These are phyloP conservation scores for Coniochaeta sp. DNA, from an alignment of 2,329 filamentous ascomycete species.

Conservation along the genomic window DNA sequence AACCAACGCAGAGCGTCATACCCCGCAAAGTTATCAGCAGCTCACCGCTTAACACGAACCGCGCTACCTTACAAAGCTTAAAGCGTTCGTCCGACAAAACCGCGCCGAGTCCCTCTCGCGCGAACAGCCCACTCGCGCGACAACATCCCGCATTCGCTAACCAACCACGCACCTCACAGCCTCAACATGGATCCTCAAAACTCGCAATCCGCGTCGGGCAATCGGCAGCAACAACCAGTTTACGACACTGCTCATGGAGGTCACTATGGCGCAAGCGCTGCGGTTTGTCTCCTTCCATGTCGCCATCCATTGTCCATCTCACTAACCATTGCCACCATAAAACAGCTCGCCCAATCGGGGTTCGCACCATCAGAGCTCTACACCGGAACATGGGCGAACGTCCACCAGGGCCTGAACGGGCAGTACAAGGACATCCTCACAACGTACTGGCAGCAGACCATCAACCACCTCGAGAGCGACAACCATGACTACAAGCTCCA, in stretches of 20 bases:
- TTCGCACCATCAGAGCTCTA: slow-evolving; percentile 92
- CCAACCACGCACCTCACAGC: background rate
- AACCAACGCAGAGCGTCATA: background rate
- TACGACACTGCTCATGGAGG: slow-evolving; percentile 69
- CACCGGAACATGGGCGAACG: slow-evolving; percentile 91
- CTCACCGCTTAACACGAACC: background rate
- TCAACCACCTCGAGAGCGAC: slow-evolving; percentile 89
- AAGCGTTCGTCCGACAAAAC: background rate
- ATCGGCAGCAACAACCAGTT: slow-evolving; percentile 54
- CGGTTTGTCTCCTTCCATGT: slow-evolving; percentile 40
- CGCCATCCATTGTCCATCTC: slow-evolving; percentile 9
- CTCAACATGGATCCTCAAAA: slow-evolving; percentile 46
- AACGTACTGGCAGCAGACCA: slow-evolving; percentile 98
- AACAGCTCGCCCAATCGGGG: slow-evolving; percentile 75
- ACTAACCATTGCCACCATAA: slow-evolving; percentile 8
- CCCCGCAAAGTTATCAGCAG: background rate
- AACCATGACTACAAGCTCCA: slow-evolving; percentile 98
- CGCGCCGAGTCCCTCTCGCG: background rate
- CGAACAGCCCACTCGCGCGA: background rate
- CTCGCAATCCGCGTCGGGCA: slow-evolving; percentile 37
- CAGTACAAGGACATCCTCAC: slow-evolving; percentile 96
- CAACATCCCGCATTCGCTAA: background rate
- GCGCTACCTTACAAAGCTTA: background rate
- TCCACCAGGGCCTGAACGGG: slow-evolving; percentile 89
- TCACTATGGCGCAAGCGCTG: slow-evolving; percentile 68